Conservation (phyloP, 352 stramenopile genomes). For the Phytophthora pinifolia region DNA sequence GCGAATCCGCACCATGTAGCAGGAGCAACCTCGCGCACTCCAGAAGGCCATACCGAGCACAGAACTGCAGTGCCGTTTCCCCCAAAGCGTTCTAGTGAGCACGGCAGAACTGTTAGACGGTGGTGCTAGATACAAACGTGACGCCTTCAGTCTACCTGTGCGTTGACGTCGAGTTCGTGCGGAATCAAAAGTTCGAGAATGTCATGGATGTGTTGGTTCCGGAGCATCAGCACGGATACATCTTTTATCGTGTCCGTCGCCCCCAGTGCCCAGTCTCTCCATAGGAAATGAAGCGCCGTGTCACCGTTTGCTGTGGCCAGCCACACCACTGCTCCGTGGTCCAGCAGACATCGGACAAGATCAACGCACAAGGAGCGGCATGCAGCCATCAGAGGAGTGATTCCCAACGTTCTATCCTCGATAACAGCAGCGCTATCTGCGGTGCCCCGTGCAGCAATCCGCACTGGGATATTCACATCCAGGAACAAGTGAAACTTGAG, state of each 20-base stretch:
- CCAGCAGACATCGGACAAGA: slow-evolving; percentile 47
- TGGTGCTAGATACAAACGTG: background rate
- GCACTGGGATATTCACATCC: slow-evolving; percentile 68
- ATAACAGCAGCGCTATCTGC: slow-evolving; percentile 9
- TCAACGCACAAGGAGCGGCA: slow-evolving; percentile 52
- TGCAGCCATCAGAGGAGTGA: slow-evolving; percentile 74
- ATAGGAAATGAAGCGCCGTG: slow-evolving; percentile 67
- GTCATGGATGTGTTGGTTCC: slow-evolving; percentile 32
- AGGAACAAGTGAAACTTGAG: slow-evolving; percentile 60
- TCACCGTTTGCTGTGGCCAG: slow-evolving; percentile 67
- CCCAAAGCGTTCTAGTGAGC: slow-evolving; percentile 58
- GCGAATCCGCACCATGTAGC: slow-evolving; percentile 33
- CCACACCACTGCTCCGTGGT: slow-evolving; percentile 49
- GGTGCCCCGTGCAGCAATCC: slow-evolving; percentile 1
- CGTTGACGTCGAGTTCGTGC: slow-evolving; percentile 45
- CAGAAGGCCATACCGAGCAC: slow-evolving; percentile 49
- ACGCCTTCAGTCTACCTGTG: slow-evolving; percentile 39
- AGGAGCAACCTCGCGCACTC: slow-evolving; percentile 63
- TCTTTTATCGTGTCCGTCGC: slow-evolving; percentile 31
- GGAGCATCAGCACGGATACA: slow-evolving; percentile 30
- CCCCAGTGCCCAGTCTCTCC: slow-evolving; percentile 37
- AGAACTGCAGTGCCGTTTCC: slow-evolving; percentile 59
- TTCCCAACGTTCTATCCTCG: slow-evolving; percentile 34
- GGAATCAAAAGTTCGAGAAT: slow-evolving; percentile 46
- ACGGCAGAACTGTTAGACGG: background rate